Evolutionary conservation across 2,329 filamentous ascomycete species (phyloP), one percentile per base, ranked within the genome.

Genomic region (Aspergillus aculeatus): DNA sequence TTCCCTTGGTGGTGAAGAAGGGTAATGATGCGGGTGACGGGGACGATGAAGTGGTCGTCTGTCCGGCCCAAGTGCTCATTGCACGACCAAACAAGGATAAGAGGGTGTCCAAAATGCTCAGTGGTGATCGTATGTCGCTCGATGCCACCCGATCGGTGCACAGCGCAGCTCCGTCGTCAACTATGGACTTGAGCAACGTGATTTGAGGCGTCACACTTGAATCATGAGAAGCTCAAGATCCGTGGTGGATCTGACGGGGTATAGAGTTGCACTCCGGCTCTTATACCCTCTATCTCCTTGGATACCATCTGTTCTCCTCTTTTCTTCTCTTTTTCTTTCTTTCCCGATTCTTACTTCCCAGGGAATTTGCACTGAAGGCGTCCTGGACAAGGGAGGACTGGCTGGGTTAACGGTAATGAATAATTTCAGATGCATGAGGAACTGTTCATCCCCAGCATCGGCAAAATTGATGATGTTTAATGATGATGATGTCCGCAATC

Each of bases 1-100:
- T 99, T 82, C 96, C 96, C 10, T 84, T 98, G 1, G 94, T 99
- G 19, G 91, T 98, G 69, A 96, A 96, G 80, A 96, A 95, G 80
- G 94, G 93, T 56, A 91, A 96, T 70, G 94, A 98, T 73, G 81
- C 83, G 47, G 95, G 93, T 24, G 84, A 89, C 56, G 94, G 93
- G 57, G 92, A 97, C 57, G 92, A 97, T 66, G 93, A 98, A 81
- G 91, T 96, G 64, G 93, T 98, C 50, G 92, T 99, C 49, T 96
- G 90, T 72, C 94, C 94, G 10, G 95, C 96, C 6, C 94, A 98
- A 76, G 95, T 99, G 38, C 84, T 98, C 62, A 86, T 97, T 48
- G 89, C 89, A 29, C 75, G 77, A 48, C 74, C 67, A 73, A 78
- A 69, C 74, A 83, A 80, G 65, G 78, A 76, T 38, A 77, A 74